phyloP scores from a whole-genome alignment of 208 protist genomes.

The Trichomonas vaginalis region DNA sequence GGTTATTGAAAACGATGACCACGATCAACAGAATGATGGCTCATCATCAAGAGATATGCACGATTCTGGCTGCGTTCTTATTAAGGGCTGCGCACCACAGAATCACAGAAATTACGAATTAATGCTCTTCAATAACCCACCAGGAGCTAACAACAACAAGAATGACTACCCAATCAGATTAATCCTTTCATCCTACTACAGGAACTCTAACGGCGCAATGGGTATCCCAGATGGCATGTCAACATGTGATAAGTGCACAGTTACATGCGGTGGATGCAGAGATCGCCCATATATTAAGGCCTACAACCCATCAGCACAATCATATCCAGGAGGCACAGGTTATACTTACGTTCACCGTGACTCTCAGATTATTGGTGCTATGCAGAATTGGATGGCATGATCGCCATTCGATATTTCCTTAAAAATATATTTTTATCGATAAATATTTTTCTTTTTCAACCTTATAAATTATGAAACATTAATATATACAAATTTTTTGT shows the following conservation, averaged over 20 bases:
- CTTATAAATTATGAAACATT: too few species aligned
- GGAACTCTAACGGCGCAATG: slow-evolving; percentile 13
- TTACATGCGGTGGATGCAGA: slow-evolving; percentile 24
- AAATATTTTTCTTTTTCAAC: too few species aligned
- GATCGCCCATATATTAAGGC: slow-evolving; percentile 28
- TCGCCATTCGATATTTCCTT: too few species aligned
- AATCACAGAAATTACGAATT: slow-evolving; percentile 45
- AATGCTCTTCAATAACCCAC: slow-evolving; percentile 40
- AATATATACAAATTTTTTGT: too few species aligned
- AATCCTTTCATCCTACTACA: slow-evolving; percentile 40
- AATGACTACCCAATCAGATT: slow-evolving; percentile 43
- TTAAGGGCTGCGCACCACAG: slow-evolving; percentile 41
- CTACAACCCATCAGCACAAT: slow-evolving; percentile 28
- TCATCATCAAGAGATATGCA: slow-evolving; percentile 47
- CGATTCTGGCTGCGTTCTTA: slow-evolving; percentile 37
- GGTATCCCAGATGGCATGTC: slow-evolving; percentile 42
- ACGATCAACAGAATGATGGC: slow-evolving; percentile 45
- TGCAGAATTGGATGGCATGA: slow-evolving; percentile 45
- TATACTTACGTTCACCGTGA: slow-evolving; percentile 51
- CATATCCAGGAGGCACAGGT: slow-evolving; percentile 26
- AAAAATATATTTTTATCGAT: too few species aligned
- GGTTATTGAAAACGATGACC: slow-evolving; percentile 51
- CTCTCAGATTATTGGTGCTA: slow-evolving; percentile 38
- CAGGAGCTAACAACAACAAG: slow-evolving; percentile 13
- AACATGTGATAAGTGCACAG: slow-evolving; percentile 34